Evolutionary conservation across 192 early-diverging fungal species (phyloP), one percentile per base, ranked within the genome.

Genomic region (Coemansia sp.): DNA sequence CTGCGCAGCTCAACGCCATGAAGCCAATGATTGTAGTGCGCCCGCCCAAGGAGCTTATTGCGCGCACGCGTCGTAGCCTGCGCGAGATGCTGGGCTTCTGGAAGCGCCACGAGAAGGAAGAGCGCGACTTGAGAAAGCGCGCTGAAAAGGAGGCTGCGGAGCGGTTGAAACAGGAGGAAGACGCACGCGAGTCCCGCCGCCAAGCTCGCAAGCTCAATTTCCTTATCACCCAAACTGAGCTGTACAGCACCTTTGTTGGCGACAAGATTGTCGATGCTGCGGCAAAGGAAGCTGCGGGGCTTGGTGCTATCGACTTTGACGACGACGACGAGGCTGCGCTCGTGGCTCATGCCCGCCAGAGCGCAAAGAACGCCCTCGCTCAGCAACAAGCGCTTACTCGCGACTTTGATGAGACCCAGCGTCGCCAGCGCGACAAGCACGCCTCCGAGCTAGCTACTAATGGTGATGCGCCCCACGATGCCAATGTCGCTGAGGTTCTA

Each of bases 161-260:
- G 70, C 79, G 83, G 44, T 78, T 88, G 52, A 83, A 89, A 38
- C 84, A 87, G 18, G 93, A 94, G 67, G 94, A 96, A 64, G 94
- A 95, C 71, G 77, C 82, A 32, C 87, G 93, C 37, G 94, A 96
- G 63, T 84, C 87, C 5, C 82, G 88, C 38, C 85, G 94, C 44
- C 94, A 96, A 71, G 88, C 88, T 9, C 87, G 93, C 58, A 96
- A 96, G 71, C 86, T 96, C 59, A 94, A 96, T 71, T 96, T 96
- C 67, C 82, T 96, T 65, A 93, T 96, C 55, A 89, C 92, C 1
- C 94, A 96, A 68, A 96, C 94, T 0, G 94, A 96, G 65, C 85
- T 96, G 9, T 96, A 93, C 76, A 92, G 90, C 59, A 93, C 95
- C 81, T 96, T 96, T 82, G 88, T 95, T 52, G 93, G 92, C 61